phyloP scores from a whole-genome alignment of 768 basidiomycete species.

The Pleurotus salmoneostramineus region DNA sequence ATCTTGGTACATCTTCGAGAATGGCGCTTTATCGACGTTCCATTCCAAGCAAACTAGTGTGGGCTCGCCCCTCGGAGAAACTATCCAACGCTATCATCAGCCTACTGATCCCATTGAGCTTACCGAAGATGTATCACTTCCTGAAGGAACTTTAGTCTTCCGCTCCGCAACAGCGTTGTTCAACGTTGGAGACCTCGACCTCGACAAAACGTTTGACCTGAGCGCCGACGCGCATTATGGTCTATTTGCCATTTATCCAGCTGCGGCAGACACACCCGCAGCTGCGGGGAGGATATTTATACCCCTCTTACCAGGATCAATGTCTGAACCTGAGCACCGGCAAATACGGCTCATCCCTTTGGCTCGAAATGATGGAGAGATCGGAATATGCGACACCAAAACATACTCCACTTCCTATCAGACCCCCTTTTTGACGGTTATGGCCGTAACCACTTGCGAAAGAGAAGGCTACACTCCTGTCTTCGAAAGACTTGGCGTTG shows the following conservation, averaged over 20 bases:
- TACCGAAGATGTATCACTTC: neutral
- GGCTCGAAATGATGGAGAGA: neutral
- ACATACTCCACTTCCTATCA: neutral
- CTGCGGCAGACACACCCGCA: neutral
- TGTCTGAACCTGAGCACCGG: neutral
- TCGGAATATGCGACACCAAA: neutral
- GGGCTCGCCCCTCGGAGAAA: neutral
- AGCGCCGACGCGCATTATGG: neutral
- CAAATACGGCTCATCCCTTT: neutral
- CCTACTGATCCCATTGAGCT: neutral
- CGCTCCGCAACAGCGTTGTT: neutral
- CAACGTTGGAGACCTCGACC: neutral
- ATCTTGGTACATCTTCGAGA: neutral
- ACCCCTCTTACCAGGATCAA: neutral
- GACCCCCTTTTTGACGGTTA: neutral
- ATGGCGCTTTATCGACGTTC: neutral
- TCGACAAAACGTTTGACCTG: neutral
- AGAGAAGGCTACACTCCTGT: neutral
- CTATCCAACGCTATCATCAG: neutral
- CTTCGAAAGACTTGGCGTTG: neutral
- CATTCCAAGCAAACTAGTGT: neutral
- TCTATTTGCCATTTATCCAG: neutral
- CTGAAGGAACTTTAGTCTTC: neutral
- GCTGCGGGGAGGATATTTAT: neutral
- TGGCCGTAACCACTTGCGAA: neutral